Evolutionary conservation across 352 stramenopile species (phyloP), one percentile per base, ranked within the genome.

Genomic region (Achlya hypogyna): DNA sequence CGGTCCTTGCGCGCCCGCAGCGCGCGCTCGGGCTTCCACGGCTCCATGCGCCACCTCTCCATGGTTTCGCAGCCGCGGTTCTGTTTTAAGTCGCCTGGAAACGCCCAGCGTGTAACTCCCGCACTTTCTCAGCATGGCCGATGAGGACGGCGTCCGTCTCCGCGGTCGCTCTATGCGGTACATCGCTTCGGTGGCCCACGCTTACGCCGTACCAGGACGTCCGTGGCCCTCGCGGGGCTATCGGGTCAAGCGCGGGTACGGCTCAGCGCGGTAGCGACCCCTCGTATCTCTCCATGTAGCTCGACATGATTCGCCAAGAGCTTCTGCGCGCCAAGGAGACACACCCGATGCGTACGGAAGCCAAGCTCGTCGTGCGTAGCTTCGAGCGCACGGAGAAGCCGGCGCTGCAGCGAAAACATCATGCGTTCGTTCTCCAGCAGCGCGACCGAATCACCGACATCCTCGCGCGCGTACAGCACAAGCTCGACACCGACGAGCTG

Each of bases 381-480:
- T 28, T 64, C 34, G 35, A 38, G 5, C 54, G 54, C 20, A 51
- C 35, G 4, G 54, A 31, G 31, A 45, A 47, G 8, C 10, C 23
- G 22, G 22, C 25, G 25, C 51, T 31, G 35, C 54, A 64, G 27
- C 23, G 31, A 22, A 23, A 31, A n/a, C 54, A 52, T 16, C 54
- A 64, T n/a, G 54, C n/a, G 35, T 51, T 49, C 40, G 22, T 64
- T 34, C 54, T 64, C 34, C 22, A 22, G 54, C 38, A 42, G 31
- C 35, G 54, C 20, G 23, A 22, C 16, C 52, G 52, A 8, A 64
- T 64, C 27, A 22, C 51, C 5, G 54, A 35, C 9, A 64, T 64
- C 35, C 22, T 64, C n/a, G 32, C 12, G 18, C 54, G 54, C 5
- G 54, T 64, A 1, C 20, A 28, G 28, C 6, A 5, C 10, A 25